These are phyloP conservation scores for Quercus ilex DNA, from an alignment of 306 rosid species.

Conservation along the genomic window DNA sequence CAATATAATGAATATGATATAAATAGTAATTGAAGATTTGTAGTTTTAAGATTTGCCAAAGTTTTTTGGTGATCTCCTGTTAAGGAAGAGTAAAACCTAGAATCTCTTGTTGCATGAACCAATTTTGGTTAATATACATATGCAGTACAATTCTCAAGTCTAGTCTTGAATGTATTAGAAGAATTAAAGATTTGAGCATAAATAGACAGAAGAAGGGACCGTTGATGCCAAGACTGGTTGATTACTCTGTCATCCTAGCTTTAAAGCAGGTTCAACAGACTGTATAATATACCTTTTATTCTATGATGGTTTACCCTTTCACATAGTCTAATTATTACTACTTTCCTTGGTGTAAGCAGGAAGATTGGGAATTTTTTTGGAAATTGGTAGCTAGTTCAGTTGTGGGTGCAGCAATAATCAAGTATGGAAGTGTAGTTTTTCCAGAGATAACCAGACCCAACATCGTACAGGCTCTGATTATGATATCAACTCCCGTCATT, in stretches of 20 bases:
- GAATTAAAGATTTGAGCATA: background rate
- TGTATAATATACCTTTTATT: background rate
- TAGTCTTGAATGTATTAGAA: background rate
- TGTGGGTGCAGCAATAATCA: conserved; percentile 51
- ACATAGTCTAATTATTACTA: background rate
- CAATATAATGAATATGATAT: no score
- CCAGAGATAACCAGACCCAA: conserved; percentile 78
- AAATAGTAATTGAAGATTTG: no score
- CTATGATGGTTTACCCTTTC: background rate
- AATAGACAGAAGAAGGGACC: background rate
- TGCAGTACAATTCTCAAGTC: background rate
- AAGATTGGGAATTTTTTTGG: conserved; percentile 54
- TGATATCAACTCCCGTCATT: conserved; percentile 54
- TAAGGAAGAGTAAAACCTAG: no score
- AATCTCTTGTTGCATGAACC: no score
- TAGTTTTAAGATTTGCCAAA: no score
- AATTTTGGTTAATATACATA: background rate
- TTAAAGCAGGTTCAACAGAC: background rate
- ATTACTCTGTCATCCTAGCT: background rate
- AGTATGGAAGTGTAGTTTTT: conserved; percentile 70
- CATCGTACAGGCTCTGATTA: conserved; percentile 49
- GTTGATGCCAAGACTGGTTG: background rate
- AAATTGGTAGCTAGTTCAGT: conserved; percentile 53
- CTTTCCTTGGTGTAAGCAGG: conserved; percentile 25
- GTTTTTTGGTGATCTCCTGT: no score